Evolutionary conservation across 345 rosid genomes (phyloP).

Genomic region (Populus ilicifolia): DNA sequence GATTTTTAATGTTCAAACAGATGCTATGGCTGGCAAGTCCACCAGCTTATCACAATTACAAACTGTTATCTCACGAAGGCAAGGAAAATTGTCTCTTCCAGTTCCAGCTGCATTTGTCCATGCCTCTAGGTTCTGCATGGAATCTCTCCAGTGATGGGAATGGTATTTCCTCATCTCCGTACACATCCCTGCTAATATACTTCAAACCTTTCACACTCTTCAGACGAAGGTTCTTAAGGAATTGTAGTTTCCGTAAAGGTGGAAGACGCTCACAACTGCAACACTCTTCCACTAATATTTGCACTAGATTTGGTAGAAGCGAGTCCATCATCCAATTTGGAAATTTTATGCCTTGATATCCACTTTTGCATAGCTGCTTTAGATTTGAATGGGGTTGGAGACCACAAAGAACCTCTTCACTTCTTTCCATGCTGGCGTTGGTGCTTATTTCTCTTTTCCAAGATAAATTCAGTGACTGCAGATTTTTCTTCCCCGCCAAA

Average conservation of each 20-base stretch:
- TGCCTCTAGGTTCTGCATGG: background rate
- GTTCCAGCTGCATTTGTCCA: too few relatives aligned
- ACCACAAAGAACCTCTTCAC: background rate
- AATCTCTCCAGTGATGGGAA: background rate
- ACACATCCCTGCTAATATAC: background rate
- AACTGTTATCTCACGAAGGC: background rate
- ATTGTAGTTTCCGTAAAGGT: background rate
- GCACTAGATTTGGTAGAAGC: background rate
- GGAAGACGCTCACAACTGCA: constrained; percentile 4
- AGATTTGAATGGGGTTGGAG: constrained; percentile 1
- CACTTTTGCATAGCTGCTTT: background rate
- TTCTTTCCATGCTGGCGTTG: background rate
- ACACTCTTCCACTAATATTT: background rate
- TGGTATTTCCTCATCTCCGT: background rate
- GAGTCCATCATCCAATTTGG: constrained; percentile 3
- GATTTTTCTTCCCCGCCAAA: constrained; percentile 2
- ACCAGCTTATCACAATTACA: background rate
- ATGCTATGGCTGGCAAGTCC: background rate
- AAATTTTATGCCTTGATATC: constrained; percentile 1
- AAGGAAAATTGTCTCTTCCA: background rate
- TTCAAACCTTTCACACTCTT: background rate
- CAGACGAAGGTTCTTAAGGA: background rate
- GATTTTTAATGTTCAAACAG: background rate
- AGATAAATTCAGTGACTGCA: too few relatives aligned
- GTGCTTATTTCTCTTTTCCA: background rate